phyloP scores from a whole-genome alignment of 164 flowering plant genomes.

The Umbilicus rupestris region DNA sequence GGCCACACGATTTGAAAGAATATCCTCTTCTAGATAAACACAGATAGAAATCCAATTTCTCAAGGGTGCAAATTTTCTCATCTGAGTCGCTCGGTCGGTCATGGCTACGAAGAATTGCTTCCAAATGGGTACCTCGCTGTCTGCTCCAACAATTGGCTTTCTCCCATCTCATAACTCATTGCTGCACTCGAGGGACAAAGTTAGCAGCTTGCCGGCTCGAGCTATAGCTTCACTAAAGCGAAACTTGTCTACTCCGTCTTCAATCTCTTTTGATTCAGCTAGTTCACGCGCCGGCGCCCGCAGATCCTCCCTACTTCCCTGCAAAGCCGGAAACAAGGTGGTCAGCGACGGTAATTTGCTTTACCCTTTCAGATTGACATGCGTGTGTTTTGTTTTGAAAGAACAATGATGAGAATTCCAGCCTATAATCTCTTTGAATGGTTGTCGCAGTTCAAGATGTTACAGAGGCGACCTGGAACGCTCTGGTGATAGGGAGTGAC shows the following conservation, averaged over 20 bases:
- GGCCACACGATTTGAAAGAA: neutral
- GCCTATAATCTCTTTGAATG: neutral
- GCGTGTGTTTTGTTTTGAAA: neutral
- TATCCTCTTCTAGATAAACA: neutral
- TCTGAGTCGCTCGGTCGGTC: too few relatives aligned
- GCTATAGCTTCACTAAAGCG: too few relatives aligned
- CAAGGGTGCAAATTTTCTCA: neutral
- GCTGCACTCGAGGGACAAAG: neutral
- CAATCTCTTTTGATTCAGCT: neutral
- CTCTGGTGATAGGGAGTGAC: conserved; percentile 21
- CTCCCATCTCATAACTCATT: neutral
- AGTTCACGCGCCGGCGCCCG: neutral
- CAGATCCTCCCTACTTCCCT: neutral
- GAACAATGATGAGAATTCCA: neutral
- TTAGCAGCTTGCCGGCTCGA: neutral
- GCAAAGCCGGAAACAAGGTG: neutral
- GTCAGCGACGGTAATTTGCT: neutral
- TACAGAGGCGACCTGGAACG: conserved; percentile 21
- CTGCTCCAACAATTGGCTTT: neutral
- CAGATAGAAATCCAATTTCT: neutral
- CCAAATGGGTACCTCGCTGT: neutral
- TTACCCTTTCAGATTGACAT: too few relatives aligned
- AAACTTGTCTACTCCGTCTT: neutral
- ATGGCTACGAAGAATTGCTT: neutral
- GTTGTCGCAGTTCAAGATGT: conserved; percentile 16